A percentile compares a stretch with the other conserved stretches of the same genome.
phyloP scores from a whole-genome alignment of 2,329 filamentous ascomycete species.

The Epichloe festucae region DNA sequence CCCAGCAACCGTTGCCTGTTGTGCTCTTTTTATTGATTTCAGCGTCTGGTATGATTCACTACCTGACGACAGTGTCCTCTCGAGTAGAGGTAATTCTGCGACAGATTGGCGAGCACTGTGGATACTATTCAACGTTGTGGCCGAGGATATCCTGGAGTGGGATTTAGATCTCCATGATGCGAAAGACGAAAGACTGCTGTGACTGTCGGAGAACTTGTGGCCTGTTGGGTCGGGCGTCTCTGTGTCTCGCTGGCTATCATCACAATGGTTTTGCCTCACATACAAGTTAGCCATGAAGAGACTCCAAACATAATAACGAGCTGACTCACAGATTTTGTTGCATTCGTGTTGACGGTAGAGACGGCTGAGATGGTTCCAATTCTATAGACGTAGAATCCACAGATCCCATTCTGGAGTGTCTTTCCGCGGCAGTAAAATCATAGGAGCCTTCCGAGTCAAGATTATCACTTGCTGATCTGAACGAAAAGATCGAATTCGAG shows the following conservation, averaged over 20 bases:
- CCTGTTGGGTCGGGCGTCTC: conserved; percentile 6
- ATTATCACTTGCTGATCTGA: conserved; percentile 13
- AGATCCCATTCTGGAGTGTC: conserved; percentile 20
- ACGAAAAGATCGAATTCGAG: conserved; percentile 10
- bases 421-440: conserved; percentile 8
- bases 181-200: conserved; percentile 38
- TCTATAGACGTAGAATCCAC: conserved; percentile 14
- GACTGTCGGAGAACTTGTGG: conserved; percentile 32
- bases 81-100: conserved; percentile 25
- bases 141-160: conserved; percentile 41
- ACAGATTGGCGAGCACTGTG: conserved; percentile 21
- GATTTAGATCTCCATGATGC: conserved; percentile 32
- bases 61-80: conserved; percentile 21
- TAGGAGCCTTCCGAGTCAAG: conserved; percentile 12
- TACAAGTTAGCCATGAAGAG: neutral
- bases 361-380: conserved; percentile 2
- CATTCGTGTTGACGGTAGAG: neutral
- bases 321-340: conserved; percentile 3
- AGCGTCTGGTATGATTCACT: conserved; percentile 9
- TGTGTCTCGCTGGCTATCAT: conserved; percentile 1
- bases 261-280: conserved; percentile 3
- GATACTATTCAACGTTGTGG: conserved; percentile 35
- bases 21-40: conserved; percentile 1
- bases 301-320: neutral
- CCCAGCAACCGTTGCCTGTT: neutral